Evolutionary conservation across 495 filamentous ascomycete species (phyloP).

Genomic region (Tuber umbilicatum): DNA sequence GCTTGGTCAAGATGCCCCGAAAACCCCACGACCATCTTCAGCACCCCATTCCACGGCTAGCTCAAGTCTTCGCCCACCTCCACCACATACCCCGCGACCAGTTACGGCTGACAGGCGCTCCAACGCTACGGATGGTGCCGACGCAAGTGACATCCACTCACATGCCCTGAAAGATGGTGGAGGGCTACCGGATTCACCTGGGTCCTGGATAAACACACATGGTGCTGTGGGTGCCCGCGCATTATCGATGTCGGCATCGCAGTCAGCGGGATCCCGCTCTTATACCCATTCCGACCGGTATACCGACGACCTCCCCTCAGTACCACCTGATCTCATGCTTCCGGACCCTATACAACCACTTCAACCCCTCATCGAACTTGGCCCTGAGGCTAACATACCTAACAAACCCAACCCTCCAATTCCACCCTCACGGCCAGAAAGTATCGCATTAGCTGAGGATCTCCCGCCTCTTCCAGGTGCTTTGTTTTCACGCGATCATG

Average conservation of each 20-base stretch:
- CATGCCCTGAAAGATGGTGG: not conserved
- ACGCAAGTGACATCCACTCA: not conserved
- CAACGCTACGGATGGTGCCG: too few relatives aligned
- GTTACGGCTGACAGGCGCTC: not conserved
- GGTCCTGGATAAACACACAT: constrained; percentile 3
- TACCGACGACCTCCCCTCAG: not conserved
- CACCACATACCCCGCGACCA: not conserved
- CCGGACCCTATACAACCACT: constrained; percentile 35
- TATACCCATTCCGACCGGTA: not conserved
- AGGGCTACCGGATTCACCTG: not conserved
- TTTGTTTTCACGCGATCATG: constrained; percentile 8
- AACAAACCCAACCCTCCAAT: constrained; percentile 4
- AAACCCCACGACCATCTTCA: constrained; percentile 2
- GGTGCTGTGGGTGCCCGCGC: not conserved
- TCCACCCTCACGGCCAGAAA: constrained; percentile 12
- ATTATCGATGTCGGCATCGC: not conserved
- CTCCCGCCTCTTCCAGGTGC: constrained; percentile 18
- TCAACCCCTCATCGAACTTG: constrained; percentile 18
- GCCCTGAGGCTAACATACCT: constrained; percentile 7
- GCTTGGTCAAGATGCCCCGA: not conserved
- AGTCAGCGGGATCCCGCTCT: not conserved
- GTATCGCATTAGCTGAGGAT: not conserved
- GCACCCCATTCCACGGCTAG: not conserved
- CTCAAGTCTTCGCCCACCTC: not conserved
- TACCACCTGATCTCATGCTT: constrained; percentile 28